Conservation (phyloP, 1,139 yeast genomes). For the Geotrichum fermentans region DNA sequence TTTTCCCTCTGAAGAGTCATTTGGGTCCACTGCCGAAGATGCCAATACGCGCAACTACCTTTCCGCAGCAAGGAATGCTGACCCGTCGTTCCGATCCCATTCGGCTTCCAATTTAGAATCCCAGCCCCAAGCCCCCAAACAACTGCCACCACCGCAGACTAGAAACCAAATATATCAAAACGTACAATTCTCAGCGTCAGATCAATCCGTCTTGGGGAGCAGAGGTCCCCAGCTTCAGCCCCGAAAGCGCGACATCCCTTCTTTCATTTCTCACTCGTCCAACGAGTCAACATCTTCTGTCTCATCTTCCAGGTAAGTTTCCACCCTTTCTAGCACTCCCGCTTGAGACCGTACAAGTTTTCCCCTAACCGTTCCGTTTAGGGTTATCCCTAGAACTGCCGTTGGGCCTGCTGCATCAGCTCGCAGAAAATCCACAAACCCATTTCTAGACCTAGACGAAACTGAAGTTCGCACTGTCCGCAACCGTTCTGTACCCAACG, state of each 20-base stretch:
- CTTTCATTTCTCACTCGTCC: constrained; percentile 7
- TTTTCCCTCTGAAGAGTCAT: constrained; percentile 1
- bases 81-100: constrained; percentile 11
- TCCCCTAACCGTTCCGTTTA: constrained; percentile 5
- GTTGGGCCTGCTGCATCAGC: constrained; percentile 13
- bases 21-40: constrained; percentile 1
- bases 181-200: constrained; percentile 14
- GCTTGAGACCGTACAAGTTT: background rate
- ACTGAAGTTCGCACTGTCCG: constrained; percentile 3
- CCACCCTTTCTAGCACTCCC: background rate
- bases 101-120: constrained; percentile 8
- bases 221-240: background rate
- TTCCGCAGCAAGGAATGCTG: background rate
- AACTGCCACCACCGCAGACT: background rate
- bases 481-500: constrained; percentile 9
- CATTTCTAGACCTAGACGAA: constrained; percentile 16
- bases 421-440: constrained; percentile 18
- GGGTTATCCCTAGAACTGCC: constrained; percentile 12
- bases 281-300: constrained; percentile 8
- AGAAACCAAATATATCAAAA: constrained; percentile 7
- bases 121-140: background rate
- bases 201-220: constrained; percentile 13
- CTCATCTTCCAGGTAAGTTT: constrained; percentile 9
- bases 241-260: background rate
- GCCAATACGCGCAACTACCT: background rate